Conservation (phyloP, 768 basidiomycete genomes). For the Kwoniella botswanensis region DNA sequence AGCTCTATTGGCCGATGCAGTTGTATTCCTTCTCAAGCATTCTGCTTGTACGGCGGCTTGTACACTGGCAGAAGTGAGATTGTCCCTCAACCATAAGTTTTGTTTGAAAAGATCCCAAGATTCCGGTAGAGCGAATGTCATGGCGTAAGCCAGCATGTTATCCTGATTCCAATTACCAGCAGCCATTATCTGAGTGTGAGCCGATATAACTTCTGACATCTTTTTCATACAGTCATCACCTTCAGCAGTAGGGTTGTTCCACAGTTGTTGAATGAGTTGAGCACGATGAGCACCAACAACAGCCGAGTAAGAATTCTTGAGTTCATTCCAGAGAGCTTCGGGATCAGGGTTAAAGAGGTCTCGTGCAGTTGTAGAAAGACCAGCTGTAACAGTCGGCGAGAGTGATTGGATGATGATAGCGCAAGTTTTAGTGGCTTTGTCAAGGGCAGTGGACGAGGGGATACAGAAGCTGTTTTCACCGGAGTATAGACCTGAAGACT, state of each 20-base stretch:
- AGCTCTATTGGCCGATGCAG: slow-evolving; percentile 7
- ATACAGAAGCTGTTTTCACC: not conserved
- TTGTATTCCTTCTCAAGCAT: not conserved
- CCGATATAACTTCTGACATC: slow-evolving; percentile 22
- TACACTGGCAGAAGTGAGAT: slow-evolving; percentile 9
- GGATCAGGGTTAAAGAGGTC: not conserved
- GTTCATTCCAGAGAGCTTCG: slow-evolving; percentile 1
- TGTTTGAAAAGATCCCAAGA: slow-evolving; percentile 25
- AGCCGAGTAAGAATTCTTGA: slow-evolving; percentile 19
- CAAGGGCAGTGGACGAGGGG: not conserved
- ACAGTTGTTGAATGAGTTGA: slow-evolving; percentile 27
- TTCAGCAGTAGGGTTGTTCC: slow-evolving; percentile 11
- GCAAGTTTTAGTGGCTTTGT: not conserved
- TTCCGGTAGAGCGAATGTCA: slow-evolving; percentile 27
- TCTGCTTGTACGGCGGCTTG: slow-evolving; percentile 16
- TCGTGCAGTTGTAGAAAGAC: not conserved
- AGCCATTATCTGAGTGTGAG: slow-evolving; percentile 27
- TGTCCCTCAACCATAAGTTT: slow-evolving; percentile 21
- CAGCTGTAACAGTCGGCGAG: not conserved
- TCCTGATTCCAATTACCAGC: slow-evolving; percentile 16
- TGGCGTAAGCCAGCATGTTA: slow-evolving; percentile 31
- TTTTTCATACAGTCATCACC: slow-evolving; percentile 20
- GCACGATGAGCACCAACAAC: slow-evolving; percentile 21
- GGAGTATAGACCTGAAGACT: not conserved
- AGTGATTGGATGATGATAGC: not conserved